Evolutionary conservation across 106 monocot species (phyloP), one percentile per base, ranked within the genome.

Genomic region (Triglochin maritima): DNA sequence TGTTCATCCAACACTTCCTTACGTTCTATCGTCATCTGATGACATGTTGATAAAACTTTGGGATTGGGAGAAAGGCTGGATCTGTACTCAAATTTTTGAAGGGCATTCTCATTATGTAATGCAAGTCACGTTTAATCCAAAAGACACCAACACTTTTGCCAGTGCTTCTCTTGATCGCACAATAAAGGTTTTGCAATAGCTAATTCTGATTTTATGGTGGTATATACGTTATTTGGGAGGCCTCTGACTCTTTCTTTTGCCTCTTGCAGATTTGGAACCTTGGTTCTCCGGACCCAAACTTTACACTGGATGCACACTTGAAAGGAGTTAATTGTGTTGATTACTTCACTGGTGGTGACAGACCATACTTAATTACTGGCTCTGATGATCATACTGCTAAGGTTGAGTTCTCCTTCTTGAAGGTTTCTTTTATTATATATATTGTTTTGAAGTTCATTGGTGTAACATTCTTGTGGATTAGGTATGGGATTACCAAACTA

Each of bases 401-500:
- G 90, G 95, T 90, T 9, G 66, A 7, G 10, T 56, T 7, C 60
- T 62, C 50, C 72, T 72, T 14, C 51, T 50, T 50, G 10, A 9
- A 17, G 11, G 54, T 17, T 64, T 43, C n/a, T 56, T 56, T 71
- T 59, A 4, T 5, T 49, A 9, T 51, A 4, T 56, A 14, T 61
- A 4, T 46, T 47, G 52, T 65, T 57, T 51, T 60, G 11, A 53
- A 15, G 12, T 4, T 44, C 63, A 6, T 62, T 44, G 12, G 5
- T 56, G n/a, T 54, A 44, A 54, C 3, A 63, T 74, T 56, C 44
- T 63, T 62, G 29, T 14, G 45, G 42, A 6, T n/a, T 75, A 95
- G 94, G 94, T 95, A 8, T 95, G 94, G 94, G 94, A 95, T 71
- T 95, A 95, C 70, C 94, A 95, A 85, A 95, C 95, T 7, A 95